These are phyloP conservation scores for Vanrija pseudolonga DNA, from an alignment of 1,284 basidiomycete genomes.

Conservation along the genomic window DNA sequence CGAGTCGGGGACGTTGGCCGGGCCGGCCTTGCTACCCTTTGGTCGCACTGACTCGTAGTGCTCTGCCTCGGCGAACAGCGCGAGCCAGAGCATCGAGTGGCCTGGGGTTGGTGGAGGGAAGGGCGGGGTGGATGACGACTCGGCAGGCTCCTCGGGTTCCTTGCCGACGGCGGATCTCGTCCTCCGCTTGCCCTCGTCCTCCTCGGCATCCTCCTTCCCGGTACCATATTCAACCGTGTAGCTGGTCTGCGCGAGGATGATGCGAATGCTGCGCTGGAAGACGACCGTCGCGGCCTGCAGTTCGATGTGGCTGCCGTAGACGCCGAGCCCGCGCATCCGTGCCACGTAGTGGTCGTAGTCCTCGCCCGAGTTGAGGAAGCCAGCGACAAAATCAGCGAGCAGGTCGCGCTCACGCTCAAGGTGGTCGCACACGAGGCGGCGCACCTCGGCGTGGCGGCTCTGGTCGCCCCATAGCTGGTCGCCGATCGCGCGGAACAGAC, in stretches of 20 bases:
- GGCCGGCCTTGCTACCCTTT: conserved; percentile 26
- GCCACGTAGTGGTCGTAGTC: conserved; percentile 37
- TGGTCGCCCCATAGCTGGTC: conserved; percentile 43
- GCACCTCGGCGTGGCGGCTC: conserved; percentile 36
- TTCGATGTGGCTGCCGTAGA: conserved; percentile 42
- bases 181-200: background rate
- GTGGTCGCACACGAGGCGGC: conserved; percentile 41
- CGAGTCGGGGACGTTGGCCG: conserved; percentile 37
- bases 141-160: background rate
- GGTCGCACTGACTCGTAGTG: conserved; percentile 40
- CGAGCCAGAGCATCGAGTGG: conserved; percentile 41
- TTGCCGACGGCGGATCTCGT: background rate
- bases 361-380: conserved; percentile 35
- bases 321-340: conserved; percentile 35
- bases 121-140: background rate
- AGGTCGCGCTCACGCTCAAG: conserved; percentile 31
- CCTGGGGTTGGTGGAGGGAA: conserved; percentile 27
- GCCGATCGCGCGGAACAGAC: conserved; percentile 38
- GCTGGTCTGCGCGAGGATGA: conserved; percentile 38
- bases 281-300: conserved; percentile 40
- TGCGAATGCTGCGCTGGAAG: conserved; percentile 36
- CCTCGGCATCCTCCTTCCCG: background rate
- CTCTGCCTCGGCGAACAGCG: conserved; percentile 43
- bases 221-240: conserved; percentile 33
- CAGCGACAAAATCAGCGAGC: conserved; percentile 33